Conservation (phyloP, 371 early-diverging fungal genomes). For the Syncephalastrum sp. region DNA sequence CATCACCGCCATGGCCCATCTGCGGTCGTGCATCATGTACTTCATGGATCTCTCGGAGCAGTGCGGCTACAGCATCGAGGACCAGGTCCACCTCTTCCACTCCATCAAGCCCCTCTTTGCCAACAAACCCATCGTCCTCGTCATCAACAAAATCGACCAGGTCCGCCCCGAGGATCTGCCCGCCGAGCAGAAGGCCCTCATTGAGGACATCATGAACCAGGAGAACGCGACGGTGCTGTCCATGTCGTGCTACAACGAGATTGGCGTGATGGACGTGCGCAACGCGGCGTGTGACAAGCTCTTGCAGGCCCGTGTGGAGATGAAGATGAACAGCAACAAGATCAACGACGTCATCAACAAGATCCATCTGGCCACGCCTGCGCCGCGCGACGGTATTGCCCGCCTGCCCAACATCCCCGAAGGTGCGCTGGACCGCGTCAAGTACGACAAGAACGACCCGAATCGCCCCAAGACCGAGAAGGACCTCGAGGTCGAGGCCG, state of each 20-base stretch:
- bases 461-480: constrained; percentile 81
- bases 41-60: constrained; percentile 99
- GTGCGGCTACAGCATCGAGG: constrained; percentile 98
- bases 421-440: constrained; percentile 62
- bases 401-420: constrained; percentile 90
- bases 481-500: constrained; percentile 87
- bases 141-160: constrained; percentile 98
- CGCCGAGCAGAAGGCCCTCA: constrained; percentile 70
- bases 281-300: constrained; percentile 94
- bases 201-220: constrained; percentile 71
- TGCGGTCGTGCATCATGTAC: constrained; percentile 97
- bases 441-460: constrained; percentile 83
- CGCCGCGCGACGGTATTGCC: constrained; percentile 78
- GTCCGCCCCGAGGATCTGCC: constrained; percentile 74
- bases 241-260: constrained; percentile 90
- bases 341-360: constrained; percentile 92
- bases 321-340: constrained; percentile 92
- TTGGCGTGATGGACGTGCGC: constrained; percentile 95
- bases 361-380: constrained; percentile 91
- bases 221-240: constrained; percentile 78
- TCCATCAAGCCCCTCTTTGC: constrained; percentile 98
- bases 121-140: constrained; percentile 97
- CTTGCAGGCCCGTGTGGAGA: constrained; percentile 90
- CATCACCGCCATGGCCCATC: constrained; percentile 99
- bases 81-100: constrained; percentile 94